Base-by-base conservation (phyloP, 495 filamentous ascomycete genomes). In the Daldinia grandis region DNA sequence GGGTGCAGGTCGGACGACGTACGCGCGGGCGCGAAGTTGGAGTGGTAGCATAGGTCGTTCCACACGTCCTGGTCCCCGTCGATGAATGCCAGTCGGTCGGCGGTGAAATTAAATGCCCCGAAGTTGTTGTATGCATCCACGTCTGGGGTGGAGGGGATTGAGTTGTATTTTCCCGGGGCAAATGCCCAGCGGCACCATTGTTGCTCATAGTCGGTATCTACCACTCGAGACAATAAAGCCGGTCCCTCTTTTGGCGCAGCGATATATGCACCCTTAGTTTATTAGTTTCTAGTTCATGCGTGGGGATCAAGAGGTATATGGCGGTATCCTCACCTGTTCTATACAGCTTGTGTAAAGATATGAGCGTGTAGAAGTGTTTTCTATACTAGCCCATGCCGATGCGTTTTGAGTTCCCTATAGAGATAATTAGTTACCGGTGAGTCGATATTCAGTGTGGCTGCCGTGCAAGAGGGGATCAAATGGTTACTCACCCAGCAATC, bases 101-200 rank as follows among this genome's bases (percentile, higher is more conserved):
- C 82, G 10, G 68, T 70, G 62, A 85, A 65, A 64, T 81, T 73
- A 55, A 78, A 82, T 19, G 66, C 82, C 15, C 83, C 83, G 65
- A 82, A 85, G 47, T 68, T 66, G 64, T 83, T 83, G 63, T 79
- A 80, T 12, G 63, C 58, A 3, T 51, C 62, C 0, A 82, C 59
- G 64, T 84, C 71, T 1, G 83, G 83, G 0, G 69, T 78, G 19
- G 75, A 17, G 2, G 83, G 81, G 28, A 86, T 80, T 27, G 69
- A 40, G 66, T 82, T 84, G 71, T 79, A 78, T n/a, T 73, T 51
- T 7, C 83, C 83, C 2, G 71, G 30, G 4, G 82, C 76, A 62
- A 85, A 85, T 7, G 81, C 80, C 83, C 83, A 86, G 33, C 62
- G 76, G 61, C 83, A 86, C 83, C 83, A 86, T 67, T 85, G 80